These are phyloP conservation scores for Protomyces macrosporus DNA, from an alignment of 1,139 yeast species.

Conservation along the genomic window DNA sequence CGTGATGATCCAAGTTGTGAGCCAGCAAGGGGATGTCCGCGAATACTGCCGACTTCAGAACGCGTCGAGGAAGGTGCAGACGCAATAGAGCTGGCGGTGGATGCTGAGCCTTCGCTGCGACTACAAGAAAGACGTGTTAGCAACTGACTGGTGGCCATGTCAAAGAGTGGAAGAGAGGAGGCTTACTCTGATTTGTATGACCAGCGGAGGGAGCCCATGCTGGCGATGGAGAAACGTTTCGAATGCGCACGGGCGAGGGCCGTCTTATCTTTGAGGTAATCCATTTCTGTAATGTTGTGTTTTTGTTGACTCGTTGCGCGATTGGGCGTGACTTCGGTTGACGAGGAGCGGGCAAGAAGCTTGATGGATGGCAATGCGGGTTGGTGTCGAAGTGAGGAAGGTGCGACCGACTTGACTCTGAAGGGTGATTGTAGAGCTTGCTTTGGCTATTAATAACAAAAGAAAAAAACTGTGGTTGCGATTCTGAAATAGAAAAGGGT, in stretches of 20 bases:
- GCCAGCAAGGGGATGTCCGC: background rate
- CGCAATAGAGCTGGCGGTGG: conserved; percentile 21
- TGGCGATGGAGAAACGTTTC: conserved; percentile 22
- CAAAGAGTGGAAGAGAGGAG: background rate
- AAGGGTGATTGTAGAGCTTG: too few relatives aligned
- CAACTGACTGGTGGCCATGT: background rate
- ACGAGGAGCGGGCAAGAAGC: too few relatives aligned
- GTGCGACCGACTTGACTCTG: too few relatives aligned
- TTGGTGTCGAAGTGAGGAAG: too few relatives aligned
- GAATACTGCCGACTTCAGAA: conserved; percentile 10
- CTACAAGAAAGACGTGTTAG: background rate
- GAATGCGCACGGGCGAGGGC: conserved; percentile 19
- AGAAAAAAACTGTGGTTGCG: too few relatives aligned
- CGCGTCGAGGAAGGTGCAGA: conserved; percentile 18
- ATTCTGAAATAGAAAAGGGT: too few relatives aligned
- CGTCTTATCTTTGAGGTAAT: conserved; percentile 11
- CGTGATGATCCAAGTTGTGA: conserved; percentile 2
- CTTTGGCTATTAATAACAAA: too few relatives aligned
- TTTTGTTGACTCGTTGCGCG: too few relatives aligned
- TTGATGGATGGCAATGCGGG: too few relatives aligned
- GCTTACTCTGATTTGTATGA: conserved; percentile 19
- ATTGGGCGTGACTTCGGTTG: too few relatives aligned
- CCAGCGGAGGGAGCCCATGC: conserved; percentile 23
- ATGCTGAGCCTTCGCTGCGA: conserved; percentile 20
- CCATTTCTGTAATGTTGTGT: background rate